Conservation (phyloP, 768 basidiomycete genomes). For the Psilocybe cubensis region DNA sequence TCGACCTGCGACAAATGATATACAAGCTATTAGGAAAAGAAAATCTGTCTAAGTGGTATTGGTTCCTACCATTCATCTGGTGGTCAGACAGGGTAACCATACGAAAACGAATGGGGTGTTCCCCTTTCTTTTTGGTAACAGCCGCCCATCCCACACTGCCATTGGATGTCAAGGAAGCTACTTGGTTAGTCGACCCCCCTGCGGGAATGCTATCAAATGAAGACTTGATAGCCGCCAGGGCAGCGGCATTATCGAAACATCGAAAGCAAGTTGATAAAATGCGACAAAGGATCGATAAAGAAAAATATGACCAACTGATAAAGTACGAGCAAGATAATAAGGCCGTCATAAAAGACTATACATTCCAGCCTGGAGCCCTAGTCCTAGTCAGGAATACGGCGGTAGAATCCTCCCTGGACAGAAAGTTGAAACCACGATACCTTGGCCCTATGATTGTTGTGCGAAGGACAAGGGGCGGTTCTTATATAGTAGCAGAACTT, state of each 20-base stretch:
- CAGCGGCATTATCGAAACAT: slow-evolving; percentile 14
- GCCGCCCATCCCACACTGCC: slow-evolving; percentile 34
- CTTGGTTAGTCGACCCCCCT: slow-evolving; percentile 24
- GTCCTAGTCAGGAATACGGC: slow-evolving; percentile 36
- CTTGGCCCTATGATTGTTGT: slow-evolving; percentile 1
- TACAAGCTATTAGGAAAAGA: slow-evolving; percentile 7
- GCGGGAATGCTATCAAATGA: slow-evolving; percentile 17
- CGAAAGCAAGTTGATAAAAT: not conserved
- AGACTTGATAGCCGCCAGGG: slow-evolving; percentile 8
- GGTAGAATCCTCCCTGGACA: slow-evolving; percentile 5
- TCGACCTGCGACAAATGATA: slow-evolving; percentile 19
- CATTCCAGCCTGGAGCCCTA: slow-evolving; percentile 33
- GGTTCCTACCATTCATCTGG: slow-evolving; percentile 23
- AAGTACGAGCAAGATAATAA: slow-evolving; percentile 22
- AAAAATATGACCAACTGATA: no score
- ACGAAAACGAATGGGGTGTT: slow-evolving; percentile 24
- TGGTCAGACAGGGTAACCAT: slow-evolving; percentile 36
- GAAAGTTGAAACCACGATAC: not conserved
- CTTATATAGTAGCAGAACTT: not conserved
- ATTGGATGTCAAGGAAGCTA: slow-evolving; percentile 33
- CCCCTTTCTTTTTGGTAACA: slow-evolving; percentile 30
- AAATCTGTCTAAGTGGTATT: slow-evolving; percentile 13
- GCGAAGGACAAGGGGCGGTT: not conserved
- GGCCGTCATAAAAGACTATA: slow-evolving; percentile 24
- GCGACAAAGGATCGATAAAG: not conserved